Base-by-base conservation (phyloP, 805 yeast species). In the Yamadazyma tumulicola region DNA sequence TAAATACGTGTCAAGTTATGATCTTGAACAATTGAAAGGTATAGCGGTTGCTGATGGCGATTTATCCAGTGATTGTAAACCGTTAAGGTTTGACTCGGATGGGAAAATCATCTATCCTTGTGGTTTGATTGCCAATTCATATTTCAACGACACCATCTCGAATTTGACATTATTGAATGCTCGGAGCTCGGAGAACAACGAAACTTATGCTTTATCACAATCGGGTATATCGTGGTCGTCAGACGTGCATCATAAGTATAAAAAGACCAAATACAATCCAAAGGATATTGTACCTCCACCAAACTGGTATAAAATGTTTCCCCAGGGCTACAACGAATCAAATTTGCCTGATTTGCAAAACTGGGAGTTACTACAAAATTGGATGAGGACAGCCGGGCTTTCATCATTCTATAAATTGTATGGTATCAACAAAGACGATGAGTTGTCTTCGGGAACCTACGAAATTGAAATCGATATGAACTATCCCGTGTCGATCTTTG, bases 321-420 rank as follows among this genome's bases (percentile, higher is more conserved):
- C 97, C 2, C 62, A 88, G 40, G 97, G 97, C 0, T 91, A 93
- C 62, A 86, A 83, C n/a, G 79, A 74, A 21, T 76, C 75, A 5
- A 87, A 86, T 56, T 48, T 91, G 41, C 95, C 95, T 3, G 81
- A 85, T 52, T 55, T 91, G 31, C 71, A 85, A 2, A 54, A 62
- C 23, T 80, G 93, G 87, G 91, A 86, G 54, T 80, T 80, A 45
- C 75, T 91, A 48, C 96, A 88, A 66, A 91, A 88, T 58, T 91
- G 98, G 98, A 91, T 91, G 97, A 77, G 95, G 51, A 88, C 97
- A 1, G 96, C 97, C 0, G 96, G 95, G 0, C 67, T 91, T 43
- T 95, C 97, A 18, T 77, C 82, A 9, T 91, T 93, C 53, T 79
- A 83, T 69, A 91, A 93, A 55, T 61, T 88, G 23, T 89, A 88